Conservation (phyloP, 2,329 filamentous ascomycete species). For the Myrmaecium sp. region DNA sequence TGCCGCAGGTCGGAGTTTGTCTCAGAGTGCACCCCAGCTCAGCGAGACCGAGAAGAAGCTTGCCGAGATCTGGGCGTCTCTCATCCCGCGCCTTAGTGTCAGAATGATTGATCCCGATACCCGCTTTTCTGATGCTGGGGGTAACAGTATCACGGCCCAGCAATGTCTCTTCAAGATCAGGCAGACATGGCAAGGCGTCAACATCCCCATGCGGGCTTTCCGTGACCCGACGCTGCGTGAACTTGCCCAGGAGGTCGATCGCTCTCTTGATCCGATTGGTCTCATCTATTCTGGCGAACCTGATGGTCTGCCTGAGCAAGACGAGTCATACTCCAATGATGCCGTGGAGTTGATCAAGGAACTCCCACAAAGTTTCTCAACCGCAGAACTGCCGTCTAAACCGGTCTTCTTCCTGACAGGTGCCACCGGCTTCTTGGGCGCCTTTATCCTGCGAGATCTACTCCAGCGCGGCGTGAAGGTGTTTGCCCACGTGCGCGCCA, state of each 20-base stretch:
- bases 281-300: slow-evolving; percentile 28
- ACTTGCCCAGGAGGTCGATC: slow-evolving; percentile 36
- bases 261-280: slow-evolving; percentile 30
- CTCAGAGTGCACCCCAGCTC: slow-evolving; percentile 28
- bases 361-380: slow-evolving; percentile 26
- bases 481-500: slow-evolving; percentile 59
- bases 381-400: slow-evolving; percentile 18
- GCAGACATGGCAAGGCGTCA: slow-evolving; percentile 41
- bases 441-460: slow-evolving; percentile 62
- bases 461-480: slow-evolving; percentile 48
- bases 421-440: slow-evolving; percentile 76
- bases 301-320: slow-evolving; percentile 16
- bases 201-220: slow-evolving; percentile 55
- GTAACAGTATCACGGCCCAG: slow-evolving; percentile 67
- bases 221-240: slow-evolving; percentile 44
- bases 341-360: slow-evolving; percentile 32
- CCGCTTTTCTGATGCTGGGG: slow-evolving; percentile 65
- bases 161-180: slow-evolving; percentile 59
- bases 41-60: slow-evolving; percentile 47
- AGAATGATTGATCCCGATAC: slow-evolving; percentile 47
- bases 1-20: slow-evolving; percentile 30
- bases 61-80: slow-evolving; percentile 56
- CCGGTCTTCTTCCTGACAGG: slow-evolving; percentile 78
- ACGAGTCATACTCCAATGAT: slow-evolving; percentile 35
- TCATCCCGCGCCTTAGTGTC: slow-evolving; percentile 49